These are phyloP conservation scores for Kwoniella dejecticola DNA, from an alignment of 768 basidiomycete genomes.

Conservation along the genomic window DNA sequence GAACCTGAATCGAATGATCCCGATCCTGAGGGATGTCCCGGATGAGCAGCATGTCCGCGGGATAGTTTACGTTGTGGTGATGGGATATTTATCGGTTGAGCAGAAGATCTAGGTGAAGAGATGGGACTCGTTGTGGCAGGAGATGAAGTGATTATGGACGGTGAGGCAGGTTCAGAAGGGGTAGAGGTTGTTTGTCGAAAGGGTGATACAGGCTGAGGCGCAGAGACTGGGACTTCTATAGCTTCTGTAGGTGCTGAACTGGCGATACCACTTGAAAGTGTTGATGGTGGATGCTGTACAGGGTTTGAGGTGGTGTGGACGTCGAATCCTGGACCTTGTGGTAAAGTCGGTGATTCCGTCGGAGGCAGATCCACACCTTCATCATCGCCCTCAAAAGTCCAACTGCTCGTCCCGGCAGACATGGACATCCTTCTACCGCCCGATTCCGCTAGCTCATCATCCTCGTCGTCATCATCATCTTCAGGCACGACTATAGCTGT, in stretches of 20 bases:
- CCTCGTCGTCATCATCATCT: conserved; percentile 10
- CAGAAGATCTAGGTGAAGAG: neutral
- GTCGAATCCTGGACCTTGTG: conserved; percentile 9
- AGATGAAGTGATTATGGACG: neutral
- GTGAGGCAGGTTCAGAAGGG: neutral
- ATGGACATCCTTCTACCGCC: conserved; percentile 12
- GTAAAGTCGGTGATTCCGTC: conserved; percentile 26
- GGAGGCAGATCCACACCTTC: conserved; percentile 34
- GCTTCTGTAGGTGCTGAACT: conserved; percentile 5
- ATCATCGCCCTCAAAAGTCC: conserved; percentile 36
- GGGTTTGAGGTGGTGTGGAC: neutral
- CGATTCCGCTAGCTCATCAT: conserved; percentile 16
- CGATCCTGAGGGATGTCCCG: conserved; percentile 8
- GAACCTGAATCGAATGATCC: neutral
- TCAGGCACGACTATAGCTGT: conserved; percentile 19
- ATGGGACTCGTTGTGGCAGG: conserved; percentile 1
- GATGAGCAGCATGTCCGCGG: conserved; percentile 7
- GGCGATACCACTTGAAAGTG: neutral
- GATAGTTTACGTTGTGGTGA: conserved; percentile 11
- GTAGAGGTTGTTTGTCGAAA: neutral
- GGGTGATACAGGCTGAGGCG: conserved; percentile 13
- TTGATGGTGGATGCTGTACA: neutral
- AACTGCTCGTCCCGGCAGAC: conserved; percentile 23
- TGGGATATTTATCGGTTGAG: conserved; percentile 16
- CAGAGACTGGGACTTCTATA: too few species aligned